Evolutionary conservation across 2,329 filamentous ascomycete species (phyloP), one percentile per base, ranked within the genome.

Genomic region (Rhynchosporium agropyri): DNA sequence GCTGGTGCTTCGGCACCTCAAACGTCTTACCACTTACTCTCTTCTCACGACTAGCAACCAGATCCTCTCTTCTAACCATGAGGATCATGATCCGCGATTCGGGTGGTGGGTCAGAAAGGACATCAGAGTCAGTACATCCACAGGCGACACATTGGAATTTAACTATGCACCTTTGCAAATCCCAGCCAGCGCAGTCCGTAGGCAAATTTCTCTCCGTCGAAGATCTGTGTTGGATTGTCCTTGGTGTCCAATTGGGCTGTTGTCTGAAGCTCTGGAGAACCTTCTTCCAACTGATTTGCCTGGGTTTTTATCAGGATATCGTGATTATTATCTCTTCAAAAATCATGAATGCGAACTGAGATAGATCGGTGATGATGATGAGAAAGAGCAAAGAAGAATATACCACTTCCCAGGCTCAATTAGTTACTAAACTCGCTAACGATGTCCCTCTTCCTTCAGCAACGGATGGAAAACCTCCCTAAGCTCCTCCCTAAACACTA

Each of bases 131-230:
- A 60, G 57, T 33, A 64, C 29, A 63, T 3, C 81, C 79, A 69
- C 81, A 83, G 4, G 82, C 78, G 3, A 84, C 76, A 62, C 81
- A 84, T 55, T 77, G 75, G 0, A 85, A 72, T 43, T 83, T 79
- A 20, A n/a, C 15, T 36, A 5, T 1, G 80, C 79, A 6, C 82
- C 82, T 58, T 74, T 74, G 50, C 13, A 76, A 75, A 60, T 84
- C 81, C 81, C 81, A 84, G n/a, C 83, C 81, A 0, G 76, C 78
- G 54, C 76, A 77, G 68, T 84, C 84, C 0, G 81, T 83, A 5
- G 82, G 79, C 81, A 82, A 84, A 38, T 76, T 84, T 83, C 66
- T 84, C 82, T 3, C 82, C 82, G 65, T 79, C 79, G 28, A 84
- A 66, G 4, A 83, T 68, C 78, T 79, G 84, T 51, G 79, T 75